Conservation (phyloP, 2,329 filamentous ascomycete species). For the Hypocrella siamensis region DNA sequence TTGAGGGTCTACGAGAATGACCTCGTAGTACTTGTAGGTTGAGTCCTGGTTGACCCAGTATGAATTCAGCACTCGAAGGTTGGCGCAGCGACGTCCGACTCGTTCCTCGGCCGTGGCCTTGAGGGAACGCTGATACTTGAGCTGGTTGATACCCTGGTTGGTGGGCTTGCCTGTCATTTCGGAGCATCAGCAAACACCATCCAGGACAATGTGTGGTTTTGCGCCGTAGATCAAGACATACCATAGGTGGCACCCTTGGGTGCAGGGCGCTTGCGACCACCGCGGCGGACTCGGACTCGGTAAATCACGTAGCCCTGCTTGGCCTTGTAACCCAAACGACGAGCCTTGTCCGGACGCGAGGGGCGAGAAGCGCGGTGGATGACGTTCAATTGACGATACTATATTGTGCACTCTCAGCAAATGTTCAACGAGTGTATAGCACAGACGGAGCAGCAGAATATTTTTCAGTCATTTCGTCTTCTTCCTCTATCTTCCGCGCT, state of each 20-base stretch:
- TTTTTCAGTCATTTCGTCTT: not conserved
- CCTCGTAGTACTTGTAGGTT: slow-evolving; percentile 99
- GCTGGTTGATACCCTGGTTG: slow-evolving; percentile 99
- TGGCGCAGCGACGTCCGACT: slow-evolving; percentile 97
- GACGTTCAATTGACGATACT: slow-evolving; percentile 99
- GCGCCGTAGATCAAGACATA: too few species aligned
- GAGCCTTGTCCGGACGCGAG: slow-evolving; percentile 98
- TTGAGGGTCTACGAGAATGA: slow-evolving; percentile 98
- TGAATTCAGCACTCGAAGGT: slow-evolving; percentile 98
- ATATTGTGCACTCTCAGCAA: slow-evolving; percentile 99
- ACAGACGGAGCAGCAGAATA: slow-evolving; percentile 18
- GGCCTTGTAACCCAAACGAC: slow-evolving; percentile 99
- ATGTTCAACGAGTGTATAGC: slow-evolving; percentile 99
- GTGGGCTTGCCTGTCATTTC: slow-evolving; percentile 77
- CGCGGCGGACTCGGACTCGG: slow-evolving; percentile 93
- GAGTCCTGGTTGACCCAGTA: slow-evolving; percentile 99
- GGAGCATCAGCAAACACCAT: not conserved
- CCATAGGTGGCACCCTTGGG: slow-evolving; percentile 98
- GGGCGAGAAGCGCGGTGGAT: slow-evolving; percentile 98
- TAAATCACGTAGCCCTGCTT: slow-evolving; percentile 99
- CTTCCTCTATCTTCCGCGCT: not conserved
- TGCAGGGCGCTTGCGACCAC: slow-evolving; percentile 94
- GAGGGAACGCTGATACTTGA: slow-evolving; percentile 99
- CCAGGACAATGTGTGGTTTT: not conserved
- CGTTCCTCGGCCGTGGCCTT: slow-evolving; percentile 97